These are phyloP conservation scores for Furcasterigmium sp. DNA, from an alignment of 2,329 filamentous ascomycete genomes.

Conservation along the genomic window DNA sequence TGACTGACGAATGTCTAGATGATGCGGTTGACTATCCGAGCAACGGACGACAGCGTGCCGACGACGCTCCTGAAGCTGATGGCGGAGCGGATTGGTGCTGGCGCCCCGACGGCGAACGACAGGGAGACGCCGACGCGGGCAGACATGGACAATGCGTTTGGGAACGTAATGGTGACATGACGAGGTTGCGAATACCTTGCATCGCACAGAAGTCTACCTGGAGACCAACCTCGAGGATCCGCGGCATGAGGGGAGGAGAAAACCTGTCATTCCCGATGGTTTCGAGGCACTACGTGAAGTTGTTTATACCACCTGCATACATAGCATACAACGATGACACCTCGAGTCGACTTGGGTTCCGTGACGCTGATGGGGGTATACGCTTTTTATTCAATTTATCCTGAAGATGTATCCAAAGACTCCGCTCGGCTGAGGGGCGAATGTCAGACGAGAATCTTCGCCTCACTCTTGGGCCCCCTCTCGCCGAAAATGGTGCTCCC, in stretches of 20 bases:
- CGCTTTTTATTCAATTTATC: too few relatives aligned
- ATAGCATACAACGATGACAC: too few relatives aligned
- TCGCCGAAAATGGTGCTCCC: conserved; percentile 92
- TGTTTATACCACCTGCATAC: conserved; percentile 1
- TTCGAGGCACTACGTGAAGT: neutral
- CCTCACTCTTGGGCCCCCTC: conserved; percentile 73
- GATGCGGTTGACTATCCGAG: conserved; percentile 89
- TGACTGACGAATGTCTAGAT: conserved; percentile 55
- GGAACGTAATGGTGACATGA: conserved; percentile 48
- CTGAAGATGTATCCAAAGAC: neutral
- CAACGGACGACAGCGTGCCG: conserved; percentile 87
- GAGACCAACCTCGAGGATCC: too few relatives aligned
- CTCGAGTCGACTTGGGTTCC: too few relatives aligned
- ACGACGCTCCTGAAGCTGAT: conserved; percentile 76
- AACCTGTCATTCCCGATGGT: conserved; percentile 3
- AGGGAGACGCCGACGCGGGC: conserved; percentile 35
- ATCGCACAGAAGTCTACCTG: too few relatives aligned
- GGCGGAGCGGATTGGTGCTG: conserved; percentile 70
- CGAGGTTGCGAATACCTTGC: too few relatives aligned
- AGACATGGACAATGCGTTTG: conserved; percentile 51
- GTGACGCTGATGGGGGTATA: too few relatives aligned
- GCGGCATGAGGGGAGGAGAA: conserved; percentile 2
- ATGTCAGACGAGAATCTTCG: conserved; percentile 53
- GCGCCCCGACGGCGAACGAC: conserved; percentile 36
- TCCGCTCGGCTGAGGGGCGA: neutral